phyloP scores from a whole-genome alignment of 768 basidiomycete species.

The Mycena indigotica region DNA sequence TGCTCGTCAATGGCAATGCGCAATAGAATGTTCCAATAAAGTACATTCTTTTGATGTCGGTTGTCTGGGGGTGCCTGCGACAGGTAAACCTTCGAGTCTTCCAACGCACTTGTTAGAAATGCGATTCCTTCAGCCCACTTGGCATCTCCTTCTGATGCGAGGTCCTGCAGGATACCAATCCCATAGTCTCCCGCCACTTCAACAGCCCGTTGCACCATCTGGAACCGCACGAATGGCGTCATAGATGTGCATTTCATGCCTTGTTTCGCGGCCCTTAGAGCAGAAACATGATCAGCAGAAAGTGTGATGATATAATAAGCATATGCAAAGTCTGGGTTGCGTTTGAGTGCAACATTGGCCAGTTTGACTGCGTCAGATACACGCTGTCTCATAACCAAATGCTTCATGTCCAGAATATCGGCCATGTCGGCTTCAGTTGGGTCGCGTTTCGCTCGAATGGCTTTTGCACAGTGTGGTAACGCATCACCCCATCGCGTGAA shows the following conservation, averaged over 20 bases:
- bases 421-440: slow-evolving; percentile 52
- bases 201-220: slow-evolving; percentile 62
- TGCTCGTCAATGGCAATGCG: slow-evolving; percentile 55
- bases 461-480: slow-evolving; percentile 59
- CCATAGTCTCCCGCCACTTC: slow-evolving; percentile 63
- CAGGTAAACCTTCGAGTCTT: slow-evolving; percentile 60
- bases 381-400: slow-evolving; percentile 49
- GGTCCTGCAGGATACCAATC: slow-evolving; percentile 48
- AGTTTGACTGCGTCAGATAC: slow-evolving; percentile 49
- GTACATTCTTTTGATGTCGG: slow-evolving; percentile 58
- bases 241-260: slow-evolving; percentile 59
- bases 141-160: slow-evolving; percentile 39
- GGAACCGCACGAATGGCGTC: slow-evolving; percentile 57
- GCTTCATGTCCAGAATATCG: slow-evolving; percentile 69
- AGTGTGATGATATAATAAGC: slow-evolving; percentile 66
- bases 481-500: slow-evolving; percentile 63
- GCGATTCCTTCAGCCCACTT: slow-evolving; percentile 64
- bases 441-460: slow-evolving; percentile 48
- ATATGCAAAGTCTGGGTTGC: slow-evolving; percentile 62
- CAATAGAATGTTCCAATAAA: slow-evolving; percentile 62
- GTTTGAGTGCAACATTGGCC: slow-evolving; percentile 50
- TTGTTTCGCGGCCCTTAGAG: slow-evolving; percentile 64
- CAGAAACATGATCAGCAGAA: slow-evolving; percentile 48
- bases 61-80: slow-evolving; percentile 62
- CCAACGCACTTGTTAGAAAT: slow-evolving; percentile 59